These are phyloP conservation scores for Saccharomyces paradoxus DNA, from an alignment of 805 yeast genomes.

Conservation along the genomic window DNA sequence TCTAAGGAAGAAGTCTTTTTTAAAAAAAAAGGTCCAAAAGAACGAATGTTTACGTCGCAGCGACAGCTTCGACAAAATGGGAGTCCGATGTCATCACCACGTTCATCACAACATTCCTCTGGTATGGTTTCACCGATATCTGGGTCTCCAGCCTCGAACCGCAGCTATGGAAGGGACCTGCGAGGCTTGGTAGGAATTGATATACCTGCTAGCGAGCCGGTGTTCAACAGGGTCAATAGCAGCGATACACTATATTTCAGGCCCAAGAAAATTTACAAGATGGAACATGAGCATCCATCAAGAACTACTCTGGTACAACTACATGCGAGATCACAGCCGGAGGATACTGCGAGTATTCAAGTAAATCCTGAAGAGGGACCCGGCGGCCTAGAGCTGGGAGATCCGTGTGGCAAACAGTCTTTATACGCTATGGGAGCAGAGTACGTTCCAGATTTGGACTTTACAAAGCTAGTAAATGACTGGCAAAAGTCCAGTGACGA, in stretches of 20 bases:
- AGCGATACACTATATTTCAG: slow-evolving; percentile 14
- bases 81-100: not conserved
- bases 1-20: not conserved
- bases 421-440: slow-evolving; percentile 60
- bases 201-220: not conserved
- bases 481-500: slow-evolving; percentile 34
- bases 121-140: not conserved
- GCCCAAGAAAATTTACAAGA: slow-evolving; percentile 17
- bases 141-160: not conserved
- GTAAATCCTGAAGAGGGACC: not conserved
- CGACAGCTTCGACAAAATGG: not conserved
- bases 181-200: not conserved
- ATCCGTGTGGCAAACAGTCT: not conserved
- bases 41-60: not conserved
- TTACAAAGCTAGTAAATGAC: slow-evolving; percentile 38
- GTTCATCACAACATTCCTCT: not conserved
- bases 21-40: not conserved
- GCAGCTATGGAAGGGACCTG: not conserved
- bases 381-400: not conserved
- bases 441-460: slow-evolving; percentile 65
- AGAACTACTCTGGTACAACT: slow-evolving; percentile 30
- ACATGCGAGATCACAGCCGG: not conserved
- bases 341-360: not conserved
- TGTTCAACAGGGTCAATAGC: not conserved
- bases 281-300: slow-evolving; percentile 17